phyloP scores from a whole-genome alignment of 164 flowering plant species.

The Tetrastigma voinierianum region DNA sequence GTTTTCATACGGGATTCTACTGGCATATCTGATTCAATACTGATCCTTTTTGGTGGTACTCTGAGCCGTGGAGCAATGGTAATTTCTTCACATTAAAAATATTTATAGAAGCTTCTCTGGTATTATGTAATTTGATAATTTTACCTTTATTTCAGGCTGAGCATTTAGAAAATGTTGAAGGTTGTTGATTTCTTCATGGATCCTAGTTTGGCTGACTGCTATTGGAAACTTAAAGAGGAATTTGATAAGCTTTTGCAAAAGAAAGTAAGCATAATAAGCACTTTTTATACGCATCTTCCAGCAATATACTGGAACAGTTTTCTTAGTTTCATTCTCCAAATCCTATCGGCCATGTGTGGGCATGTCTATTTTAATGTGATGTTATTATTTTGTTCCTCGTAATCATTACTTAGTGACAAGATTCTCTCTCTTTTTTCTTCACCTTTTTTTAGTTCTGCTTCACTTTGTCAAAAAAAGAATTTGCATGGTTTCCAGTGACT shows the following conservation, averaged over 20 bases:
- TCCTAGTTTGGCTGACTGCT: slow-evolving; percentile 82
- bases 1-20: slow-evolving; percentile 96
- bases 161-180: slow-evolving; percentile 85
- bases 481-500: too few relatives aligned
- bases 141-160: slow-evolving; percentile 59
- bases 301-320: background rate
- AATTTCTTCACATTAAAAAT: slow-evolving; percentile 17
- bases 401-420: too few relatives aligned
- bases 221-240: slow-evolving; percentile 78
- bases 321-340: background rate
- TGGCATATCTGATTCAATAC: slow-evolving; percentile 88
- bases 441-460: too few relatives aligned
- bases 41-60: slow-evolving; percentile 91
- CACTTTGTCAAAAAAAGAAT: too few relatives aligned
- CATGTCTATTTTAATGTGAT: too few relatives aligned
- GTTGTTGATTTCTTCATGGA: slow-evolving; percentile 94
- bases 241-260: slow-evolving; percentile 67
- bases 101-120: background rate
- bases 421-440: too few relatives aligned
- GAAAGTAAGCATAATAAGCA: slow-evolving; percentile 47
- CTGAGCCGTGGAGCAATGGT: slow-evolving; percentile 66
- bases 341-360: too few relatives aligned
- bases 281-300: background rate
- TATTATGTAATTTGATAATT: slow-evolving; percentile 1
- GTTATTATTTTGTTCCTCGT: too few relatives aligned